Base-by-base conservation (phyloP, 169 alveolate species). In the Eimeria sp. region DNA sequence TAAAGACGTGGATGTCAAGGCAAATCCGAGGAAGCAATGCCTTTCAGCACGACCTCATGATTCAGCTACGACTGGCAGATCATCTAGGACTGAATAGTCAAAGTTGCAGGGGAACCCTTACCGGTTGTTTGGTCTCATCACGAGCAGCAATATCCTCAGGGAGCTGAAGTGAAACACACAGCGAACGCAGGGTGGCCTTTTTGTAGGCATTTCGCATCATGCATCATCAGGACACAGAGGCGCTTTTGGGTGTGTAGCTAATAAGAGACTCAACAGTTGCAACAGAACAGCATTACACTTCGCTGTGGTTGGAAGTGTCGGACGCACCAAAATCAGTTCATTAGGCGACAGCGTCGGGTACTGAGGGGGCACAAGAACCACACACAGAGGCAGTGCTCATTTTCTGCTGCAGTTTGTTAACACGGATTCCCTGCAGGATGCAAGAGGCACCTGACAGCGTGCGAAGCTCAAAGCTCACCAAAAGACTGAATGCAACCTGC, bases 71-170 rank as follows among this genome's bases (percentile, higher is more conserved):
- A 13, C n/a, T 27, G 46, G 66, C 4, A 25, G 16, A 52, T 46
- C 43, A 3, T 27, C 46, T 0, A 52, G 25, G 40, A 46, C 1
- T 23, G 9, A 10, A 37, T 25, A 52, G 11, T 27, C 43, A 46
- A 8, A 37, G 52, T 0, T 37, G 23, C 60, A 3, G 30, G 6
- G 11, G 33, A 6, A 23, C 58, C 49, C 90, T 56, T 25, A 82
- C 90, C n/a, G 72, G 58, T 58, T 8, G 23, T 54, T 56, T 54
- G 30, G 68, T 56, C 18, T 82, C 90, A 54, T 82, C 90, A 10
- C 74, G 90, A n/a, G 90, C 66, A 30, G 90, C 66, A 82, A 54
- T 72, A 9, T 82, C 90, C 14, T 82, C 90, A 30, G 90, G 90
- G 3, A 82, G 90, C 90, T 82, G 74, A 82, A 82, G 6, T 27